Conservation (phyloP, 225 moss, liverwort and hornwort species). For the Polytrichum commune region DNA sequence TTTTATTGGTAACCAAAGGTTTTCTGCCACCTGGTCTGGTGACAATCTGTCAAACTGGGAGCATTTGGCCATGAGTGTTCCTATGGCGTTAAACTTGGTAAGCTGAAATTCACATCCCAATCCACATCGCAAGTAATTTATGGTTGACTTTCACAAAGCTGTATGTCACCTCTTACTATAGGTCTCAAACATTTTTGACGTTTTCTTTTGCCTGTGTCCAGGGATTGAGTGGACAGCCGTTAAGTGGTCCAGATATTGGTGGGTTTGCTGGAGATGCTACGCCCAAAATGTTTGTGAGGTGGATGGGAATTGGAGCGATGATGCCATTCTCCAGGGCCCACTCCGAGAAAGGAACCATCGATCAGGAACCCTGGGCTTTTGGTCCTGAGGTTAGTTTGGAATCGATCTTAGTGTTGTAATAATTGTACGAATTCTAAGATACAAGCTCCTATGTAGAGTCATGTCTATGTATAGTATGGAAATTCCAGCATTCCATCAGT, state of each 20-base stretch:
- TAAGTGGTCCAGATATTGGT: conserved; percentile 90
- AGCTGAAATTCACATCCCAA: neutral
- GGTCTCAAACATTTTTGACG: neutral
- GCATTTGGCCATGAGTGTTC: conserved; percentile 94
- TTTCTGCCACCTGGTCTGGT: conserved; percentile 93
- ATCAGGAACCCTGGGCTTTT: conserved; percentile 95
- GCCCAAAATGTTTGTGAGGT: conserved; percentile 69
- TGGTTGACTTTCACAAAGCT: neutral
- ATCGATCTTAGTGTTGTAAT: neutral
- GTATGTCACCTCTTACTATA: neutral
- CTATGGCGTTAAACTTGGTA: conserved; percentile 89
- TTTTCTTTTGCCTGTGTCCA: conserved; percentile 10
- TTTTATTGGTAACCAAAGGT: conserved; percentile 78
- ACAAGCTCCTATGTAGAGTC: too few species aligned
- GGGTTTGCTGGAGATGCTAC: conserved; percentile 84
- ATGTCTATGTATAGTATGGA: too few species aligned
- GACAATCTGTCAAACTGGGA: conserved; percentile 91
- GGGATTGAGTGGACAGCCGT: conserved; percentile 91
- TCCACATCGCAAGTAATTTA: neutral
- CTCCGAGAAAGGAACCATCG: conserved; percentile 64
- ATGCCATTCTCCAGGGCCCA: conserved; percentile 85
- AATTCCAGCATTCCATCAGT: too few species aligned
- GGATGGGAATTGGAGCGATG: conserved; percentile 97
- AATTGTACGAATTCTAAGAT: too few species aligned
- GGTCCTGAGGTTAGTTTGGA: conserved; percentile 60